A percentile compares a stretch with the other conserved stretches of the same genome.
Conservation (phyloP, 805 yeast genomes). For the Myxozyma udenii region DNA sequence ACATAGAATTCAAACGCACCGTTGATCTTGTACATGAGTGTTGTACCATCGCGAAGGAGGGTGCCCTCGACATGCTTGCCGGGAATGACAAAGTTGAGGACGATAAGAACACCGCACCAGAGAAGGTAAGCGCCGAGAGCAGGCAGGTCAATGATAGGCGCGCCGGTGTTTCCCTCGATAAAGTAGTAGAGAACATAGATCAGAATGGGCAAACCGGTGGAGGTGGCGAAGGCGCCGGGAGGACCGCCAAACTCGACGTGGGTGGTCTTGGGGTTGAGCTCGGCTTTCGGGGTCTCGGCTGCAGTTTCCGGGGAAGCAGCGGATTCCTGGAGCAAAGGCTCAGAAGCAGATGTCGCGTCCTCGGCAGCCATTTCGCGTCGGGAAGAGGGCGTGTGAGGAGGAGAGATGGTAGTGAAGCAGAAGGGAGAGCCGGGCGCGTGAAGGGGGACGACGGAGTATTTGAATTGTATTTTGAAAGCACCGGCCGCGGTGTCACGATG, state of each 20-base stretch:
- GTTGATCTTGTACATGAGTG: constrained; percentile 72
- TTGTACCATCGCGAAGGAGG: constrained; percentile 69
- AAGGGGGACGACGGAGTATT: too few relatives aligned
- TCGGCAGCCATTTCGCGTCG: not conserved
- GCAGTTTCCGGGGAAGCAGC: constrained; percentile 8
- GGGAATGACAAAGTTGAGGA: constrained; percentile 64
- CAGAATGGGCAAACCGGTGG: constrained; percentile 64
- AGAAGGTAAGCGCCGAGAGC: constrained; percentile 61
- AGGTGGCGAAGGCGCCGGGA: constrained; percentile 65
- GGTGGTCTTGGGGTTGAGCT: constrained; percentile 64
- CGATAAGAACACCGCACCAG: constrained; percentile 70
- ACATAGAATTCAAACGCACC: constrained; percentile 49
- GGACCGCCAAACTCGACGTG: constrained; percentile 76
- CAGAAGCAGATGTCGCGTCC: not conserved
- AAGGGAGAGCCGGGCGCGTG: too few relatives aligned
- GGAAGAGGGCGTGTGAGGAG: too few relatives aligned
- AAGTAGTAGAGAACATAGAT: constrained; percentile 58
- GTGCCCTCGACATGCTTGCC: constrained; percentile 66
- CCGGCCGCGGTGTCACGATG: too few relatives aligned
- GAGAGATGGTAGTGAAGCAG: too few relatives aligned
- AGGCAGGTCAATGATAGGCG: constrained; percentile 29
- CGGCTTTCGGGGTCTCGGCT: not conserved
- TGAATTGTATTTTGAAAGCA: too few relatives aligned
- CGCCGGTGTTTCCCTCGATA: constrained; percentile 48
- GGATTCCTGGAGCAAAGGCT: not conserved